Percentiles rank a stretch among this genome's conserved stretches.
phyloP scores from a whole-genome alignment of 805 yeast species.

The Peterozyma xylosa region DNA sequence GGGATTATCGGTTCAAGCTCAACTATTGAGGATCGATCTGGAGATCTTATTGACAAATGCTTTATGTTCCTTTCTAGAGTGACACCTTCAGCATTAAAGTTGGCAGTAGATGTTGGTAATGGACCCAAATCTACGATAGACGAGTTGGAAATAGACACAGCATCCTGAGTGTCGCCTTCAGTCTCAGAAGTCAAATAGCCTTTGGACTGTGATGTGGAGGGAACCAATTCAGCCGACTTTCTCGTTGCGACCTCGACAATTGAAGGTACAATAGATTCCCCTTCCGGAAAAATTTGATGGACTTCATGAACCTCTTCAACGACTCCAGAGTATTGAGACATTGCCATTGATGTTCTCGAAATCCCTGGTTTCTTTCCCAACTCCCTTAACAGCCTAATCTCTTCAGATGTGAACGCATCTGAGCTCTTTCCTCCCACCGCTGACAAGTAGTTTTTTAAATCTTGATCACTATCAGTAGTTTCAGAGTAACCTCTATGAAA shows the following conservation, averaged over 20 bases:
- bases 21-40: conserved; percentile 18
- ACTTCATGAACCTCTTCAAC: conserved; percentile 29
- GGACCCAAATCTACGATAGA: conserved; percentile 5
- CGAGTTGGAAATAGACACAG: conserved; percentile 15
- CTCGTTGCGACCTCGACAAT: conserved; percentile 8
- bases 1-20: conserved; percentile 18
- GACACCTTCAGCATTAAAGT: not conserved
- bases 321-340: conserved; percentile 28
- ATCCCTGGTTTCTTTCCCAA: conserved; percentile 2
- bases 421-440: conserved; percentile 3
- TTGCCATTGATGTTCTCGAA: conserved; percentile 17
- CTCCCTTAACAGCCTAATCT: conserved; percentile 1
- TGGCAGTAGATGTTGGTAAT: conserved; percentile 13
- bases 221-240: not conserved
- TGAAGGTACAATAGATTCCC: conserved; percentile 11
- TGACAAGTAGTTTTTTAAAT: conserved; percentile 3
- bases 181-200: not conserved
- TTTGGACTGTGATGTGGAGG: not conserved
- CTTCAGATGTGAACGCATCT: conserved; percentile 1
- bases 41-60: conserved; percentile 11
- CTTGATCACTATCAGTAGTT: not conserved
- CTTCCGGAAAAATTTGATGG: conserved; percentile 20
- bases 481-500: not conserved
- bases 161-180: conserved; percentile 8
- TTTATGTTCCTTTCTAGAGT: not conserved